Conservation (phyloP, 2,329 filamentous ascomycete genomes). For the Taxawa tesnikishii region DNA sequence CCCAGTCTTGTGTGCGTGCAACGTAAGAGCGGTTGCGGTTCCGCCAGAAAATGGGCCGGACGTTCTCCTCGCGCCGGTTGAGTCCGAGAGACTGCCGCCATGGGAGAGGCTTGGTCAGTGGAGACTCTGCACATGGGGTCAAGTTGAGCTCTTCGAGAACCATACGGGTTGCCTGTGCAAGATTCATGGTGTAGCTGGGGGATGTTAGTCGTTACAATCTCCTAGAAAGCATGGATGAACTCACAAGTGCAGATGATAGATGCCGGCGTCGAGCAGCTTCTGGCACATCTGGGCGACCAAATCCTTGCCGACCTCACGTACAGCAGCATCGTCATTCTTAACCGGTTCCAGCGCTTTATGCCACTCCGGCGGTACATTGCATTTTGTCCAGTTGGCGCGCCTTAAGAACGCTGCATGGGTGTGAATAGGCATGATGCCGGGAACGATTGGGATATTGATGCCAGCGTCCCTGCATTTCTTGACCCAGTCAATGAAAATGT, state of each 20-base stretch:
- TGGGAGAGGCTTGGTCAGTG: conserved; percentile 78
- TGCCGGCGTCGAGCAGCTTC: conserved; percentile 68
- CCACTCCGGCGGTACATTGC: conserved; percentile 71
- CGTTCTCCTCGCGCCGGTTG: conserved; percentile 82
- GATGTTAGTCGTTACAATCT: too few species aligned
- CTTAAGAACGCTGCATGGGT: conserved; percentile 90
- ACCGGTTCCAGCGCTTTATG: conserved; percentile 73
- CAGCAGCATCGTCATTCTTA: conserved; percentile 92
- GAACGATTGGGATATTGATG: conserved; percentile 71
- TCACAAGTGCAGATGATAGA: conserved; percentile 85
- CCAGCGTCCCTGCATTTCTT: conserved; percentile 73
- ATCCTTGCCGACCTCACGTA: conserved; percentile 77
- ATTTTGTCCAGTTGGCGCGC: conserved; percentile 83
- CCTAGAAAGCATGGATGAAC: too few species aligned
- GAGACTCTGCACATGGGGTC: conserved; percentile 63
- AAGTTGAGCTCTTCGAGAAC: conserved; percentile 81
- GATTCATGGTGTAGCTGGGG: conserved; percentile 99
- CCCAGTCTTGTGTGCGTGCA: conserved; percentile 92
- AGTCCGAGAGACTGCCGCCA: conserved; percentile 93
- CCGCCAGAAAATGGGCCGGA: conserved; percentile 96
- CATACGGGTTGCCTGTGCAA: conserved; percentile 87
- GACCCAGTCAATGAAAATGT: conserved; percentile 90
- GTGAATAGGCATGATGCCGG: conserved; percentile 86
- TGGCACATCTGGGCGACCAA: conserved; percentile 85
- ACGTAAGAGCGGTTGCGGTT: conserved; percentile 95